phyloP scores from a whole-genome alignment of 192 early-diverging fungal genomes.

The Coemansia sp. region DNA sequence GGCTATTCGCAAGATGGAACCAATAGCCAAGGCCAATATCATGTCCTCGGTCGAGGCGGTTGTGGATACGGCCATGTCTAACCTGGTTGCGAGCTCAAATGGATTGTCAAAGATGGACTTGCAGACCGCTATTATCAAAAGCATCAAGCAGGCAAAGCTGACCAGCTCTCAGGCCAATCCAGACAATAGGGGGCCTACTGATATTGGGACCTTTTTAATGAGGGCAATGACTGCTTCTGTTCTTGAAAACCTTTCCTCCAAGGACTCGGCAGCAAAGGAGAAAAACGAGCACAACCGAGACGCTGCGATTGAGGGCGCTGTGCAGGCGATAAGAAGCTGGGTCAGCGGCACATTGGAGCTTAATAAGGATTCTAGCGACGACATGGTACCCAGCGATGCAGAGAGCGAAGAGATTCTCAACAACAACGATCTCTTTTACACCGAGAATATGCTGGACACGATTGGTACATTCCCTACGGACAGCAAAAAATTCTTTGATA shows the following conservation, averaged over 20 bases:
- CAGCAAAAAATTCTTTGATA: constrained; percentile 92
- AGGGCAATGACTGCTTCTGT: not conserved
- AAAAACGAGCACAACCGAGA: constrained; percentile 9
- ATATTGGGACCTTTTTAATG: not conserved
- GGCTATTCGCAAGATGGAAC: constrained; percentile 16
- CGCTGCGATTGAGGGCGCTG: constrained; percentile 8
- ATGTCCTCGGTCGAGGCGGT: constrained; percentile 21
- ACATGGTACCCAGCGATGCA: constrained; percentile 5
- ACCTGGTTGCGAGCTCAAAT: not conserved
- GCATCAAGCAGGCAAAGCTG: constrained; percentile 17
- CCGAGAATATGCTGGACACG: constrained; percentile 42
- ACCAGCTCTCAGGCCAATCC: constrained; percentile 5
- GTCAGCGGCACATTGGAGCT: constrained; percentile 7
- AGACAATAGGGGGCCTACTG: not conserved
- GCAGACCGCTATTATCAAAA: constrained; percentile 14
- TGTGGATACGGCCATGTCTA: constrained; percentile 15
- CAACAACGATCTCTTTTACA: constrained; percentile 53
- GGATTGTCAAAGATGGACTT: constrained; percentile 9
- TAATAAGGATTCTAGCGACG: constrained; percentile 14
- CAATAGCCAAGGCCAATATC: constrained; percentile 20
- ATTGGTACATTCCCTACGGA: constrained; percentile 65
- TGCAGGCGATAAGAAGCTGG: constrained; percentile 17
- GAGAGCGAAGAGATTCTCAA: constrained; percentile 9
- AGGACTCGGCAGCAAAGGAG: not conserved
- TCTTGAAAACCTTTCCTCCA: not conserved